These are phyloP conservation scores for Penicillium sp. DNA, from an alignment of 2,329 filamentous ascomycete genomes.

Conservation along the genomic window DNA sequence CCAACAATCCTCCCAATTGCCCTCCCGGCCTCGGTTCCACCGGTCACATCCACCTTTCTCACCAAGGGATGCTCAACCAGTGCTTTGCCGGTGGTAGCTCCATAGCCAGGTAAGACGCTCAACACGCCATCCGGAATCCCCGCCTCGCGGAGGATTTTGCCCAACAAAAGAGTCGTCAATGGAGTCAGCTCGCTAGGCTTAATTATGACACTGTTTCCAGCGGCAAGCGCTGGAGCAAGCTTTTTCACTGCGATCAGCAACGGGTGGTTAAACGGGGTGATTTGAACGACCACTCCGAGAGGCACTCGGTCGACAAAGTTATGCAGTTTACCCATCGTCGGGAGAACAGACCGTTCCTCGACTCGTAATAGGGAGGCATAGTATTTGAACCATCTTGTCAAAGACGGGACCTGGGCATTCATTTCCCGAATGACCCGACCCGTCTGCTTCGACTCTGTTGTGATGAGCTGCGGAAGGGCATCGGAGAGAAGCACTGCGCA, in stretches of 20 bases:
- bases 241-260: conserved; percentile 34
- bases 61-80: conserved; percentile 26
- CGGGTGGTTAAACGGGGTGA: conserved; percentile 36
- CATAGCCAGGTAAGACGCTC: conserved; percentile 47
- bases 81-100: conserved; percentile 37
- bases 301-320: conserved; percentile 33
- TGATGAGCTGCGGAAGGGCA: conserved; percentile 48
- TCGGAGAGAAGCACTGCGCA: conserved; percentile 12
- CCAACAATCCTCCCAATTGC: conserved; percentile 29
- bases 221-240: conserved; percentile 34
- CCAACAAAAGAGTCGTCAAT: conserved; percentile 36
- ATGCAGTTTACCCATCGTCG: conserved; percentile 44
- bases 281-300: conserved; percentile 34
- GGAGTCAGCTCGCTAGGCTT: conserved; percentile 39
- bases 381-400: conserved; percentile 58
- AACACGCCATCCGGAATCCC: conserved; percentile 39
- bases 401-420: conserved; percentile 56
- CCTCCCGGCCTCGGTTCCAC: conserved; percentile 26
- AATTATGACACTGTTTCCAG: conserved; percentile 35
- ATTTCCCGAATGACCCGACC: conserved; percentile 62
- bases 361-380: conserved; percentile 60
- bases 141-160: conserved; percentile 34
- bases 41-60: conserved; percentile 31
- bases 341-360: conserved; percentile 57
- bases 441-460: conserved; percentile 58